Evolutionary conservation across 2,329 filamentous ascomycete species (phyloP).

Genomic region (Diaporthe citrichinensis): DNA sequence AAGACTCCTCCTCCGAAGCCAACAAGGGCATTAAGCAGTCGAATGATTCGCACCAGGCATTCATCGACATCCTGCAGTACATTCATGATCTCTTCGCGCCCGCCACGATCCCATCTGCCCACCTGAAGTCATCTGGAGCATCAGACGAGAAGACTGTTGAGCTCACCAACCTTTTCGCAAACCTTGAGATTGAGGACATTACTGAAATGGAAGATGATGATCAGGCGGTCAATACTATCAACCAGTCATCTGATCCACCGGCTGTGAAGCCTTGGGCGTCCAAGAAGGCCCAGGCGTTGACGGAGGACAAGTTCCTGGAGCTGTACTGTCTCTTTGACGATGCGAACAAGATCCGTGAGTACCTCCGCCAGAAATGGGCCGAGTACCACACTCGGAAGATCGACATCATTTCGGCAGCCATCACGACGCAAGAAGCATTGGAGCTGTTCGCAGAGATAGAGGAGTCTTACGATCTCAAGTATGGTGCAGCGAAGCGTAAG

Average conservation of each 20-base stretch:
- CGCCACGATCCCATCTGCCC: not conserved
- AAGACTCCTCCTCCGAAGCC: not conserved
- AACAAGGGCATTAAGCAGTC: not conserved
- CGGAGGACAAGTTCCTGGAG: conserved; percentile 3
- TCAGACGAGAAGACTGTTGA: not conserved
- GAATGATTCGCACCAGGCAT: not conserved
- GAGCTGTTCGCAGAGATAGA: not conserved
- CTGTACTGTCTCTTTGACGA: conserved; percentile 4
- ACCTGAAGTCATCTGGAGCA: not conserved
- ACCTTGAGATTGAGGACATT: not conserved
- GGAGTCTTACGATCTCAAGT: not conserved
- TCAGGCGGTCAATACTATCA: no score
- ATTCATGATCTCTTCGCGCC: conserved; percentile 4
- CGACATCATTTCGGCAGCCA: not conserved
- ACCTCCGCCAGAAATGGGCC: not conserved
- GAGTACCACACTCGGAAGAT: not conserved
- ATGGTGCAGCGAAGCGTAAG: not conserved
- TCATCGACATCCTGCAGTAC: not conserved
- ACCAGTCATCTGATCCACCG: not conserved
- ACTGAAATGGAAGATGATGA: no score
- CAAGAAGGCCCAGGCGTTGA: not conserved
- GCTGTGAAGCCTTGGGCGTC: not conserved
- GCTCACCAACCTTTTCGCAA: not conserved
- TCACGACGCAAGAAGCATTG: not conserved
- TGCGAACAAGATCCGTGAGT: not conserved